A percentile compares a stretch with the other conserved stretches of the same genome.
These are phyloP conservation scores for Suhomyces chickasaworum DNA, from an alignment of 1,139 yeast genomes.

Conservation along the genomic window DNA sequence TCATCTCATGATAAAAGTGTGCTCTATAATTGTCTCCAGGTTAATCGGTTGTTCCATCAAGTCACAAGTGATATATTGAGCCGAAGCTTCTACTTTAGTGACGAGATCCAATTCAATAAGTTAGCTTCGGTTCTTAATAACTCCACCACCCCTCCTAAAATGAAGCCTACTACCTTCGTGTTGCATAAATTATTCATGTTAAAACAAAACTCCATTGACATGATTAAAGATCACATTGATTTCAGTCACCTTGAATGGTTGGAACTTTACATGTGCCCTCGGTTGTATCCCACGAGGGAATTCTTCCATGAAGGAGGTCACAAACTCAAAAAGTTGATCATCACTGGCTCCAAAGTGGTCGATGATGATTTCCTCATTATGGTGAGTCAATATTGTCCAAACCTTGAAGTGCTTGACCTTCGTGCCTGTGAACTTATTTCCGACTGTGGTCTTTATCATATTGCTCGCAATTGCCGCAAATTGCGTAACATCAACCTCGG, in stretches of 20 bases:
- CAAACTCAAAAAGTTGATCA: slow-evolving; percentile 55
- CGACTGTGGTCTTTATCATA: slow-evolving; percentile 69
- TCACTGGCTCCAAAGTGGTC: slow-evolving; percentile 74
- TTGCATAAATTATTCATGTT: slow-evolving; percentile 40
- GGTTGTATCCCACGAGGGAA: slow-evolving; percentile 56
- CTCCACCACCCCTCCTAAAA: slow-evolving; percentile 5
- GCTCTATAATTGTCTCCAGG: slow-evolving; percentile 63
- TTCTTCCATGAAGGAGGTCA: slow-evolving; percentile 33
- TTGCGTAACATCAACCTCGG: slow-evolving; percentile 72
- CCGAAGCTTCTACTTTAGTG: slow-evolving; percentile 56
- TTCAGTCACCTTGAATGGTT: slow-evolving; percentile 61
- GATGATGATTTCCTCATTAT: slow-evolving; percentile 59
- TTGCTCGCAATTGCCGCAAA: slow-evolving; percentile 61
- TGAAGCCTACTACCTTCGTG: slow-evolving; percentile 36
- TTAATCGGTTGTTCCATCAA: slow-evolving; percentile 65
- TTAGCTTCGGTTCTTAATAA: slow-evolving; percentile 30
- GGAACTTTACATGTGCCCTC: slow-evolving; percentile 84
- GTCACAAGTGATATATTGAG: slow-evolving; percentile 58
- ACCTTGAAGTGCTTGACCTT: slow-evolving; percentile 66
- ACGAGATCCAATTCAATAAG: slow-evolving; percentile 47
- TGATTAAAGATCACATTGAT: slow-evolving; percentile 29
- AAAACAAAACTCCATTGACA: slow-evolving; percentile 32
- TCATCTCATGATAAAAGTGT: slow-evolving; percentile 15
- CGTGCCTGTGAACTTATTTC: slow-evolving; percentile 83
- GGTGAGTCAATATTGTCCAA: slow-evolving; percentile 59